Base-by-base conservation (phyloP, 2,329 filamentous ascomycete genomes). In the Trichoderma sp. region DNA sequence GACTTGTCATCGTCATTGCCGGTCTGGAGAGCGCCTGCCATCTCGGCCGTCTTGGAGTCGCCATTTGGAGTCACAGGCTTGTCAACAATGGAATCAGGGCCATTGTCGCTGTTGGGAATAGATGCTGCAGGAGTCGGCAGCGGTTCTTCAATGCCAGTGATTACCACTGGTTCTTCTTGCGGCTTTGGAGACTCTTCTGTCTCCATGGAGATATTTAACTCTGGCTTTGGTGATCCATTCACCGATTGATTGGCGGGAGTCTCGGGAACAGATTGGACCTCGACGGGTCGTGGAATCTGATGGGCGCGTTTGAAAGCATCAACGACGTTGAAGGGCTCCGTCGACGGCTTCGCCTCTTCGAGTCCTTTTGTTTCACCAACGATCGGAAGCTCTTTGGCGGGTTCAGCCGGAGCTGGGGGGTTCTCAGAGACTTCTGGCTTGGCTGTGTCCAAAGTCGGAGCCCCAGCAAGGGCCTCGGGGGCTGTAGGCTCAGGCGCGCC, bases 181-280 rank as follows among this genome's bases (percentile, higher is more conserved):
- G 74, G 67, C 26, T 77, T 75, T 54, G 76, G 72, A 43, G 66
- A 10, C 16, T 73, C 60, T 43, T 60, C 51, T 54, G 74, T 66
- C 52, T 80, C 79, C 37, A 76, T 74, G 5, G 74, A 67, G 60
- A 79, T 75, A 32, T 76, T 77, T 43, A 81, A 72, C 70, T 78
- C 79, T 2, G 77, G 79, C 51, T 77, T 72, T 7, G 78, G 79
- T 3, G 76, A 78, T 37, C 76, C 79, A 26, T 76, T 78, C 16
- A 75, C 78, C 2, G 70, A 69, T 21, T 73, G 72, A 52, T 79
- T 76, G 61, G 79, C 64, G 26, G 81, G 80, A 10, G 79, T 82
- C 71, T 80, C 72, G 21, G 78, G 77, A 8, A 77, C 76, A 18
- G 78, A 78, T 26, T 73, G 74, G 56, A 80, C 72, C 72, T 81